phyloP scores from a whole-genome alignment of 2,329 filamentous ascomycete genomes.

The Truncatella angustata region DNA sequence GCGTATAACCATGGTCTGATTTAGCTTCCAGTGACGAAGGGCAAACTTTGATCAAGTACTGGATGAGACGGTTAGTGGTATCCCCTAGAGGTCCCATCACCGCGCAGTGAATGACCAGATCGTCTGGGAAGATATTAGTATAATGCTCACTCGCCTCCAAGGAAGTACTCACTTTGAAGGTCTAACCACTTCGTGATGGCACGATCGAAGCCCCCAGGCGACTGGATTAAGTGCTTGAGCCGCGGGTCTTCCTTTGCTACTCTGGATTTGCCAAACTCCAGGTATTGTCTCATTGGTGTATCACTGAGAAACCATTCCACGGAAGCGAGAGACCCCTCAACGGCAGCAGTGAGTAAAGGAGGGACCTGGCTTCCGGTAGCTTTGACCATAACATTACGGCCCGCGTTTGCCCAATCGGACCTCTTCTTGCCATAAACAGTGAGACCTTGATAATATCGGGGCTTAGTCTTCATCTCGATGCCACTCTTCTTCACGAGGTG shows the following conservation, averaged over 20 bases:
- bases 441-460: slow-evolving; percentile 52
- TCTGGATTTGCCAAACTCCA: slow-evolving; percentile 62
- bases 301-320: slow-evolving; percentile 79
- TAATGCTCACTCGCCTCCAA: too few species aligned
- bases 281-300: slow-evolving; percentile 64
- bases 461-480: slow-evolving; percentile 60
- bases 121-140: slow-evolving; percentile 38
- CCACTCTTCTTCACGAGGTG: slow-evolving; percentile 65
- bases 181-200: slow-evolving; percentile 62
- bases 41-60: slow-evolving; percentile 62
- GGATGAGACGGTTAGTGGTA: slow-evolving; percentile 53
- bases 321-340: slow-evolving; percentile 57
- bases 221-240: slow-evolving; percentile 59
- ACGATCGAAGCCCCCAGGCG: slow-evolving; percentile 61
- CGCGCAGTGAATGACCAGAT: slow-evolving; percentile 66
- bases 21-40: slow-evolving; percentile 64
- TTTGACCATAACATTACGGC: slow-evolving; percentile 43
- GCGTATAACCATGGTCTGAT: slow-evolving; percentile 58
- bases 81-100: slow-evolving; percentile 43
- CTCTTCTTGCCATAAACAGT: slow-evolving; percentile 64
- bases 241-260: slow-evolving; percentile 58
- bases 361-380: slow-evolving; percentile 44
- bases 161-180: slow-evolving; percentile 56
- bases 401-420: slow-evolving; percentile 70
- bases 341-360: slow-evolving; percentile 60